Percentiles rank a stretch among this genome's conserved stretches.
phyloP scores from a whole-genome alignment of 169 alveolate genomes.

The Plasmodium reichenowi region DNA sequence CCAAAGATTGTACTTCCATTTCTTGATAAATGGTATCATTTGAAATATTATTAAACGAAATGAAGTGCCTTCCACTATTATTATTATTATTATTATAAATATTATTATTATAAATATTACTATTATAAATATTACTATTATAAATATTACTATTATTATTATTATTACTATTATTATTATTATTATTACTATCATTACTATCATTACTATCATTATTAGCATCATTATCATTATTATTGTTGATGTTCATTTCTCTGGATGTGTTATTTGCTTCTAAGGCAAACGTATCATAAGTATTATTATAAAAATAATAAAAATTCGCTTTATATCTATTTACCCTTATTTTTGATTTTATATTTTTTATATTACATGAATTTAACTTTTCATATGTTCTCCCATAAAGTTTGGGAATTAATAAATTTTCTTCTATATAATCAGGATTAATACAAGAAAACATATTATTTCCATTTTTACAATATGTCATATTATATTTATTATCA shows the following conservation, averaged over 20 bases:
- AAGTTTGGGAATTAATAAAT: constrained; percentile 39
- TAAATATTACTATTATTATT: constrained; percentile 27
- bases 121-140: constrained; percentile 15
- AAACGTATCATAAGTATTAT: constrained; percentile 20
- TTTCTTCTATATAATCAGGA: constrained; percentile 17
- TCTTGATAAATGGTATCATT: constrained; percentile 31
- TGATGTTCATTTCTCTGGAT: neutral
- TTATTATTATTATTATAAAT: constrained; percentile 38
- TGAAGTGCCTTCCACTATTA: neutral
- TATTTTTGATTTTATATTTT: constrained; percentile 63
- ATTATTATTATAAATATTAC: constrained; percentile 11
- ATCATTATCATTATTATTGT: constrained; percentile 36
- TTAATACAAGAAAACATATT: neutral
- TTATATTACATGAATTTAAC: constrained; percentile 52
- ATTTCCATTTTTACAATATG: constrained; percentile 8
- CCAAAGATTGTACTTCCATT: neutral
- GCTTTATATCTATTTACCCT: constrained; percentile 69
- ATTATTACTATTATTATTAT: constrained; percentile 17
- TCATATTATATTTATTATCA: no score
- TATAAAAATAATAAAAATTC: constrained; percentile 66
- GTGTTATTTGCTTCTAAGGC: neutral
- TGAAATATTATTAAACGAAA: constrained; percentile 12
- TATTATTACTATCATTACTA: constrained; percentile 21
- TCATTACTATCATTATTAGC: constrained; percentile 24
- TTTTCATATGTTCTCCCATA: constrained; percentile 60